These are phyloP conservation scores for Aspergillus conjunctus DNA, from an alignment of 495 filamentous ascomycete genomes.

Conservation along the genomic window DNA sequence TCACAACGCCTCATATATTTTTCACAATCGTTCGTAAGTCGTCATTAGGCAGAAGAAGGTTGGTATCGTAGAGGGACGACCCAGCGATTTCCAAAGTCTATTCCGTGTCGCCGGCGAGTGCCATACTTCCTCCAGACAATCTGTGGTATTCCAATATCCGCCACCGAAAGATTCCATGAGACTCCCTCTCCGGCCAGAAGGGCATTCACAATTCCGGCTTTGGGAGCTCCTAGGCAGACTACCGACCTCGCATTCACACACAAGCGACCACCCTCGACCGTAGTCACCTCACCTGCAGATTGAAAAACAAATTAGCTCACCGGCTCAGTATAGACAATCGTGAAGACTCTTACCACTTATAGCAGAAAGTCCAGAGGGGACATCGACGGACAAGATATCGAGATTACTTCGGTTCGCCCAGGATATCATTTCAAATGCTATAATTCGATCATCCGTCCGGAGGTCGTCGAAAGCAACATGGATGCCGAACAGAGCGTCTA, in stretches of 20 bases:
- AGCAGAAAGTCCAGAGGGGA: conserved; percentile 84
- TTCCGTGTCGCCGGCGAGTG: conserved; percentile 71
- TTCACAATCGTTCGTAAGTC: conserved; percentile 8
- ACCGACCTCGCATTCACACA: conserved; percentile 76
- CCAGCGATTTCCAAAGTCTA: conserved; percentile 87
- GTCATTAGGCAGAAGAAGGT: conserved; percentile 17
- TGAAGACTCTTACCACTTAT: conserved; percentile 61
- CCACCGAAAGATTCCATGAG: conserved; percentile 74
- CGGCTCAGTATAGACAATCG: conserved; percentile 28
- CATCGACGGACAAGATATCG: conserved; percentile 77
- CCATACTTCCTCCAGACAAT: conserved; percentile 86
- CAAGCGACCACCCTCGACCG: conserved; percentile 69
- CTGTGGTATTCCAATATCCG: conserved; percentile 81
- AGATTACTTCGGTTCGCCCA: conserved; percentile 85
- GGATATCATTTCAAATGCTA: conserved; percentile 78
- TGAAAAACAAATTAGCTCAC: conserved; percentile 17
- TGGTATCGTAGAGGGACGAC: conserved; percentile 58
- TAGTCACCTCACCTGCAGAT: conserved; percentile 47
- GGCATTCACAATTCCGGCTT: conserved; percentile 76
- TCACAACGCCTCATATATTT: conserved; percentile 14
- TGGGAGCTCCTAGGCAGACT: conserved; percentile 80
- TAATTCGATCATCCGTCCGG: conserved; percentile 75
- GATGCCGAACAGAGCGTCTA: conserved; percentile 86
- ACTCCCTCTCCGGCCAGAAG: conserved; percentile 58
- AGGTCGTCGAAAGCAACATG: conserved; percentile 83